Evolutionary conservation across 495 filamentous ascomycete species (phyloP).

Genomic region (Hyaloscypha hepaticicola): DNA sequence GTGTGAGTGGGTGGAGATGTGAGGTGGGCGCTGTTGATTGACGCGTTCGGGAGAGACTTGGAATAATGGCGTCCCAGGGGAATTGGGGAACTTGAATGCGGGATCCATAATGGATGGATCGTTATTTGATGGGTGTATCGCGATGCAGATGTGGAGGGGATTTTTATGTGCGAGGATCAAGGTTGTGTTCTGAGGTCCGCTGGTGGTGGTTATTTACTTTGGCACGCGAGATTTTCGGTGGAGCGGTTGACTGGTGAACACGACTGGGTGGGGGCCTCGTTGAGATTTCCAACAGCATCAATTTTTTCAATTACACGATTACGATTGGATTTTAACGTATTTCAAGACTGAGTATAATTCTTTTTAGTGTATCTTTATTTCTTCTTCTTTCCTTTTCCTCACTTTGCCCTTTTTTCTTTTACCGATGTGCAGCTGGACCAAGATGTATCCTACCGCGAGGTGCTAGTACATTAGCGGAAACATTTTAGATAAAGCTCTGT

Average conservation of each 20-base stretch:
- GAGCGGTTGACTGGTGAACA: background rate
- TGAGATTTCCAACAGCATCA: too few relatives aligned
- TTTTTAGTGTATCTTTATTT: too few relatives aligned
- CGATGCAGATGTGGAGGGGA: background rate
- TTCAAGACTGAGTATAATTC: too few relatives aligned
- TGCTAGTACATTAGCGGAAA: too few relatives aligned
- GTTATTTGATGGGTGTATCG: background rate
- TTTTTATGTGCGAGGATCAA: background rate
- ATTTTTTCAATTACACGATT: too few relatives aligned
- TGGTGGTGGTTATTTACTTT: slow-evolving; percentile 1
- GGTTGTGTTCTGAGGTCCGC: background rate
- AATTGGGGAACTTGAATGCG: slow-evolving; percentile 26
- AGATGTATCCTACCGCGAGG: too few relatives aligned
- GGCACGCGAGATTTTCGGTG: background rate
- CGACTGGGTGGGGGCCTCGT: too few relatives aligned
- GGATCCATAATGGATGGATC: slow-evolving; percentile 25
- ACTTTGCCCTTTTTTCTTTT: too few relatives aligned
- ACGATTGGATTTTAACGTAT: too few relatives aligned
- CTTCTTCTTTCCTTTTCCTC: too few relatives aligned
- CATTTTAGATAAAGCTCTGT: too few relatives aligned
- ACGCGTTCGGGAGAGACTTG: slow-evolving; percentile 78
- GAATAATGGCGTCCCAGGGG: slow-evolving; percentile 61
- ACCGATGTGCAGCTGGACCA: too few relatives aligned
- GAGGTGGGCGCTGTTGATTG: slow-evolving; percentile 58
- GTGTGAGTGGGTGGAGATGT: slow-evolving; percentile 27